A percentile compares a stretch with the other conserved stretches of the same genome.
phyloP scores from a whole-genome alignment of 768 basidiomycete species.

The Glaciozyma martinii region DNA sequence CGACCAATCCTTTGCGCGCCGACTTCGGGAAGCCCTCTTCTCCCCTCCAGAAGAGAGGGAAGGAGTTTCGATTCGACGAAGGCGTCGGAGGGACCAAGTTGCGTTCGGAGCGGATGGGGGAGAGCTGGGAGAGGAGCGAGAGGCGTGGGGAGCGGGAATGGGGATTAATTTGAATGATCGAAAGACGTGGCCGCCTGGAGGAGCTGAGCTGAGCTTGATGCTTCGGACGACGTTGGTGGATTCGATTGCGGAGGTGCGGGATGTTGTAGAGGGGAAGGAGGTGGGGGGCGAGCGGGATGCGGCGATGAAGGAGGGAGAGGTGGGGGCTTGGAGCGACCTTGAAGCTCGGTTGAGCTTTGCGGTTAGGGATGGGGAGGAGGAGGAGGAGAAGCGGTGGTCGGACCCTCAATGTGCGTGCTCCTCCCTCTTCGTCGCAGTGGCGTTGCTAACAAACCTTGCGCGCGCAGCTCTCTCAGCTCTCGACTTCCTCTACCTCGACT shows the following conservation, averaged over 20 bases:
- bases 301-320: background rate
- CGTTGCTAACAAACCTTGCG: too few species aligned
- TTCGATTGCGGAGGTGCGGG: background rate
- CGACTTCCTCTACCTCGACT: conserved; percentile 2
- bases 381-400: background rate
- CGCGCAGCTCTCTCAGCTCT: background rate
- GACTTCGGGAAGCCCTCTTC: background rate
- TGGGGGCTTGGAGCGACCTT: background rate
- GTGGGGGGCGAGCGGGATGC: background rate
- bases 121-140: background rate
- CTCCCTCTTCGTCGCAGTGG: background rate
- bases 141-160: background rate
- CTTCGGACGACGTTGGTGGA: background rate
- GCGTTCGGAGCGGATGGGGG: background rate
- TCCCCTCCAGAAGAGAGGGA: background rate
- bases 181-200: background rate
- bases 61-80: background rate
- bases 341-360: background rate
- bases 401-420: background rate
- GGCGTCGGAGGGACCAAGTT: background rate
- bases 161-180: background rate
- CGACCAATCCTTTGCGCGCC: background rate
- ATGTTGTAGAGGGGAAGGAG: background rate
- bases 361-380: background rate
- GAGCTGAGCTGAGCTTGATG: background rate